Base-by-base conservation (phyloP, 805 yeast species). In the Crinitomyces ghanaensis region DNA sequence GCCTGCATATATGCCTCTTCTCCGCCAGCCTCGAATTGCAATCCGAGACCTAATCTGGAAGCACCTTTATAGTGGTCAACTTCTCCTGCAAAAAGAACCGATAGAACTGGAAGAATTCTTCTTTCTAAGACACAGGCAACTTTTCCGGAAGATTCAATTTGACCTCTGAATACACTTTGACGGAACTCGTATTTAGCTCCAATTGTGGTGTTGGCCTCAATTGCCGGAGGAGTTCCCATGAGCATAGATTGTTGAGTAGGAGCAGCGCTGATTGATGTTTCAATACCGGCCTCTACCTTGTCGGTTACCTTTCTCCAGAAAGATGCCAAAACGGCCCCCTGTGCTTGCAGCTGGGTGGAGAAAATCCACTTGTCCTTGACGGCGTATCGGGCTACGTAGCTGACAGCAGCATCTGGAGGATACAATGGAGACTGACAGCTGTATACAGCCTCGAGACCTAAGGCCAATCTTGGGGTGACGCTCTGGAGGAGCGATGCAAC, bases 131-230 rank as follows among this genome's bases (percentile, higher is more conserved):
- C 75, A 50, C 85, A 82, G 36, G 82, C 70, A 34, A 88, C 93
- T 64, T 82, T 84, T 62, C 98, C 98, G 40, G 70, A 66, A 33
- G 93, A 74, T 63, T 85, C 95, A 41, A 91, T 54, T 61, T 86
- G 93, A 54, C 96, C 95, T 63, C 98, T 77, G 74, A 85, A 85
- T 35, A 84, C 77, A 38, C 93, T 78, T 63, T 84, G 93, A 66
- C 96, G 84, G 72, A 84, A 91, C 66, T 91, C 97, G 63, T 88
- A 88, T 65, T 88, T 91, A 51, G 95, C 94, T 63, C 96, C 98
- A 37, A 88, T 57, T 40, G 95, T 81, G 49, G 98, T 86, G 51
- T 72, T 70, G 54, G 94, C 97, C 55, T 88, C 95, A 39, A 86
- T 68, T 28, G 78, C 75, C 21, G 93, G 82, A 56, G 82, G 84